Conservation (phyloP, 805 yeast species). For the Blastobotrys mokoenaii region DNA sequence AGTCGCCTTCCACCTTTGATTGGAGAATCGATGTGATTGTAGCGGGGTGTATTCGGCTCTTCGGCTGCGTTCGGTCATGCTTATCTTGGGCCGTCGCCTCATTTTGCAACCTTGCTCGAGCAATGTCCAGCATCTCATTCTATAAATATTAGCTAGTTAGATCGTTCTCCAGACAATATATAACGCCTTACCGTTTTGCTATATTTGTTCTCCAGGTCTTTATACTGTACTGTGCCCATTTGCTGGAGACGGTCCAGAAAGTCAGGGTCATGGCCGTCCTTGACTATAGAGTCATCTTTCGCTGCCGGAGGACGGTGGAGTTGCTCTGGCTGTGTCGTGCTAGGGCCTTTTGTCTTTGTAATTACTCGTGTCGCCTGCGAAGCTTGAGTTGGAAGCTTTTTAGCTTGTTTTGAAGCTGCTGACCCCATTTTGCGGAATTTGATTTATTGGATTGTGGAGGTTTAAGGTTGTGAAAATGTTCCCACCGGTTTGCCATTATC, state of each 20-base stretch:
- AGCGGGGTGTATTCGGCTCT: constrained; percentile 15
- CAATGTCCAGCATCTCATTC: constrained; percentile 19
- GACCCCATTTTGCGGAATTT: no score
- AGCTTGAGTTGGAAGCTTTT: no score
- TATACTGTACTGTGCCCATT: constrained; percentile 18
- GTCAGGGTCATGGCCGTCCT: constrained; percentile 6
- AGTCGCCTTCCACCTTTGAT: constrained; percentile 18
- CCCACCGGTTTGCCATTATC: no score
- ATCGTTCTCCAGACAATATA: constrained; percentile 1
- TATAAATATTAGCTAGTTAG: constrained; percentile 13
- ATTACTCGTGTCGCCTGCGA: no score
- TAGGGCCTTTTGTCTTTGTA: no score
- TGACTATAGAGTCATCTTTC: not conserved
- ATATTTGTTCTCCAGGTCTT: constrained; percentile 4
- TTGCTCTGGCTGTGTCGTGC: not conserved
- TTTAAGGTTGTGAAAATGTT: no score
- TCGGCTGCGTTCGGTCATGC: constrained; percentile 6
- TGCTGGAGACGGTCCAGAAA: constrained; percentile 16
- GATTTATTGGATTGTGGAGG: no score
- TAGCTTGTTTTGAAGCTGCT: no score
- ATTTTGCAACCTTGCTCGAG: constrained; percentile 10
- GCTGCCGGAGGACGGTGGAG: not conserved
- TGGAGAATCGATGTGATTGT: constrained; percentile 20
- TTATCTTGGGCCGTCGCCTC: constrained; percentile 8
- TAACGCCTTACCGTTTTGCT: not conserved